Evolutionary conservation across 2,329 filamentous ascomycete genomes (phyloP).

Genomic region (Cordyceps tenuipes): DNA sequence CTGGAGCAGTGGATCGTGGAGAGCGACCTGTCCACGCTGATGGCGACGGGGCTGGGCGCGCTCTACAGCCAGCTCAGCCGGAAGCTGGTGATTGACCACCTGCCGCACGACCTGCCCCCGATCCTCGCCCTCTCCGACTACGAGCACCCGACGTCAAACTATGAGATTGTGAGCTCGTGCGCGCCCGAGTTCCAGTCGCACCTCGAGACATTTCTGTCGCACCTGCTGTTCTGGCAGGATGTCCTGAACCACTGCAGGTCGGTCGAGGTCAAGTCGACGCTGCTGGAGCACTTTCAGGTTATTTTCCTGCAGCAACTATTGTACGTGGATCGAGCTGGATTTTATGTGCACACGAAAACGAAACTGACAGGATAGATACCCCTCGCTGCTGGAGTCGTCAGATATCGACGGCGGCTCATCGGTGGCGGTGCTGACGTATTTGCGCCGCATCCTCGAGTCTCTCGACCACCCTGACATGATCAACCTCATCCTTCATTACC

Average conservation of each 20-base stretch:
- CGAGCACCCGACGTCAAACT: conserved; percentile 58
- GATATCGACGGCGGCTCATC: conserved; percentile 96
- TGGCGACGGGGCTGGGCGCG: conserved; percentile 90
- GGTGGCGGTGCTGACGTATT: conserved; percentile 88
- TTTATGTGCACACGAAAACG: too few relatives aligned
- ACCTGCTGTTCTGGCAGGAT: conserved; percentile 96
- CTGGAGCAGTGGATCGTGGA: conserved; percentile 96
- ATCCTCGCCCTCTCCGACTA: conserved; percentile 88
- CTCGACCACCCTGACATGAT: conserved; percentile 92
- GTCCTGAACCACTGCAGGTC: conserved; percentile 93
- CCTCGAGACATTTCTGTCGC: conserved; percentile 87
- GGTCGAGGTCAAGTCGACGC: conserved; percentile 79
- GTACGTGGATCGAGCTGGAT: conserved; percentile 38
- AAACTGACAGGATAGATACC: conserved; percentile 54
- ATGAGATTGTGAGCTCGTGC: conserved; percentile 66
- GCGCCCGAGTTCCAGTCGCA: conserved; percentile 73
- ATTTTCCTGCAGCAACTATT: conserved; percentile 91
- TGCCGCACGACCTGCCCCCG: conserved; percentile 66
- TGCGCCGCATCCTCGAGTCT: conserved; percentile 82
- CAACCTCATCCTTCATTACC: conserved; percentile 85
- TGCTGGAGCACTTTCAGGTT: conserved; percentile 95
- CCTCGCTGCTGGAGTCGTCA: conserved; percentile 90
- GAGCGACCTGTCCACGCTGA: conserved; percentile 89
- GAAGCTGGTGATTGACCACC: conserved; percentile 74
- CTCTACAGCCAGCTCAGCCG: conserved; percentile 58